phyloP scores from a whole-genome alignment of 2,329 filamentous ascomycete species.

The Phaeosphaeria sp. region DNA sequence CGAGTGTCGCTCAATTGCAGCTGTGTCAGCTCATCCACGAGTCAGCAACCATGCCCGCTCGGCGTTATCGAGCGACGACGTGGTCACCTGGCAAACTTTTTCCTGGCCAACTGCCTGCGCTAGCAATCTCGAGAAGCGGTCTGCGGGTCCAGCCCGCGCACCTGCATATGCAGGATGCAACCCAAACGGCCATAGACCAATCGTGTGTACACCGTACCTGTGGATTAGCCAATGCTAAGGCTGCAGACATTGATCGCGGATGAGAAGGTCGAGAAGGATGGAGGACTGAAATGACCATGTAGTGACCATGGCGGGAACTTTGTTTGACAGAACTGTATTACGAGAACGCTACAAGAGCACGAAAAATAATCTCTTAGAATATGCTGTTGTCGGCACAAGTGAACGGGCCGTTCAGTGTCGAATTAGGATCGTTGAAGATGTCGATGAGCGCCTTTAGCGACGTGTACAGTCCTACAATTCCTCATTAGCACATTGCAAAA shows the following conservation, averaged over 20 bases:
- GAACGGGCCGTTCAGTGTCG: slow-evolving; percentile 34
- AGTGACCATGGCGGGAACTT: no score
- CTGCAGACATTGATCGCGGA: not conserved
- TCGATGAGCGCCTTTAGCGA: slow-evolving; percentile 36
- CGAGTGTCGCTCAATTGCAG: not conserved
- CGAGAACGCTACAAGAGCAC: not conserved
- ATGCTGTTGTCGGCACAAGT: slow-evolving; percentile 39
- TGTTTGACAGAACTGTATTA: not conserved
- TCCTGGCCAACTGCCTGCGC: not conserved
- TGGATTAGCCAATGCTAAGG: not conserved
- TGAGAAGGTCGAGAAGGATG: not conserved
- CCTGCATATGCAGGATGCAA: slow-evolving; percentile 1
- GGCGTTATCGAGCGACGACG: not conserved
- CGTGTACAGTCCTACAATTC: slow-evolving; percentile 26
- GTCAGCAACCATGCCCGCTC: not conserved
- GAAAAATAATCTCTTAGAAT: slow-evolving; percentile 18
- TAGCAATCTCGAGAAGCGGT: not conserved
- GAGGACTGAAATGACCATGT: no score
- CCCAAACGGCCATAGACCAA: not conserved
- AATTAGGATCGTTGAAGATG: slow-evolving; percentile 34
- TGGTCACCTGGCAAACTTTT: not conserved
- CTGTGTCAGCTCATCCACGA: not conserved
- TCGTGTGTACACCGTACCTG: not conserved
- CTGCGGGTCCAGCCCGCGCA: not conserved
- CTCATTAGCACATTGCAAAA: not conserved